Percentiles rank a stretch among this genome's conserved stretches.
phyloP scores from a whole-genome alignment of 192 early-diverging fungal species.

The Rhizoclosmatium globosum region DNA sequence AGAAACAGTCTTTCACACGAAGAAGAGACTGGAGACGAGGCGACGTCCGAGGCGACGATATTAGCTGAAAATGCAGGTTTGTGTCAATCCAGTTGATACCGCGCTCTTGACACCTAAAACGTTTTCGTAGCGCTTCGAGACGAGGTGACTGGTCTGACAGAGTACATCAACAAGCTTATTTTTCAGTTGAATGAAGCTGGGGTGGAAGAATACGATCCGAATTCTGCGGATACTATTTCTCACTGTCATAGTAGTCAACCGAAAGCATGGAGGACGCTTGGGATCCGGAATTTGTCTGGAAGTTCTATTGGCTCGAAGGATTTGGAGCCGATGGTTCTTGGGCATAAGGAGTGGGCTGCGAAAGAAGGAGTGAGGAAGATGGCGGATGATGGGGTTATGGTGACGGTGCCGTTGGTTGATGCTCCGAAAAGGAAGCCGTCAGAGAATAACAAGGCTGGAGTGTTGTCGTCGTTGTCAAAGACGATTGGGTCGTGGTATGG shows the following conservation, averaged over 20 bases:
- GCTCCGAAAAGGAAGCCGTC: neutral
- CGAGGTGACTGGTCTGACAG: slow-evolving; percentile 11
- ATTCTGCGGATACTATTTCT: neutral
- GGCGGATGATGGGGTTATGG: neutral
- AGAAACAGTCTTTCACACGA: neutral
- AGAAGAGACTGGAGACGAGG: neutral
- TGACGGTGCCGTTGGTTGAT: neutral
- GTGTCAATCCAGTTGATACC: neutral
- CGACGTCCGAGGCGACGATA: neutral
- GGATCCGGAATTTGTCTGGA: slow-evolving; percentile 9
- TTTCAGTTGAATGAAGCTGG: slow-evolving; percentile 2
- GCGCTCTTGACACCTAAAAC: neutral
- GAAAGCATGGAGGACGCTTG: neutral
- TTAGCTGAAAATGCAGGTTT: slow-evolving; percentile 20
- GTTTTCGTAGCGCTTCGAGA: neutral
- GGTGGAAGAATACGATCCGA: neutral
- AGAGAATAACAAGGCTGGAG: neutral
- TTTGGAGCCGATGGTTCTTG: neutral
- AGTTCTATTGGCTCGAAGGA: neutral
- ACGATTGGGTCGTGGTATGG: neutral
- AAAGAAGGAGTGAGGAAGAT: neutral
- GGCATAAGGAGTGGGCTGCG: slow-evolving; percentile 5
- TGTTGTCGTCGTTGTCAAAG: neutral
- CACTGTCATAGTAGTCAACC: neutral
- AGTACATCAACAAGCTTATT: slow-evolving; percentile 24